Conservation (phyloP, 169 alveolate genomes). For the Plasmodium coatneyi region DNA sequence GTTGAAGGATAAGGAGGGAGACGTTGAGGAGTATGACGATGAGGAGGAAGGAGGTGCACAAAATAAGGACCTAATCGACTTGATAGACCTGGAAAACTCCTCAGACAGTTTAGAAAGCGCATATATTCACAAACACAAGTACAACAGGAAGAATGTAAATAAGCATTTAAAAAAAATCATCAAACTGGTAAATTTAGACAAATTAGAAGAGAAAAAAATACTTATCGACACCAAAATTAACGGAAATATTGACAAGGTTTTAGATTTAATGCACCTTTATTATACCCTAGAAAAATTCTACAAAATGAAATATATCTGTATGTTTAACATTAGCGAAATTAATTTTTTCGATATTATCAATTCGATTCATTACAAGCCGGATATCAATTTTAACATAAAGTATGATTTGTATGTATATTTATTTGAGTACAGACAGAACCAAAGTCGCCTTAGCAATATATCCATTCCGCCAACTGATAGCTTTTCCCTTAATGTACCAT, state of each 20-base stretch:
- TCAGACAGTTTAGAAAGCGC: constrained; percentile 76
- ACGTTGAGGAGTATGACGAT: background rate
- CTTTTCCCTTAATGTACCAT: constrained; percentile 9
- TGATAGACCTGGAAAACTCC: constrained; percentile 38
- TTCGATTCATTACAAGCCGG: constrained; percentile 61
- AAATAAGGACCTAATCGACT: constrained; percentile 38
- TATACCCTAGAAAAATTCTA: constrained; percentile 68
- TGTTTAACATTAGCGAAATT: constrained; percentile 38
- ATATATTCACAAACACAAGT: constrained; percentile 72
- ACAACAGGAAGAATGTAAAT: constrained; percentile 61
- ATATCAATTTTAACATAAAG: constrained; percentile 55
- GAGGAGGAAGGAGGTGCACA: background rate
- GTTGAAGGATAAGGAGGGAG: constrained; percentile 23
- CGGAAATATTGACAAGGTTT: constrained; percentile 19
- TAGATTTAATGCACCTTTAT: constrained; percentile 69
- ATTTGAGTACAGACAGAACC: constrained; percentile 33
- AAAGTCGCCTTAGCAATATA: constrained; percentile 4
- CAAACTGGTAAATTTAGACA: constrained; percentile 37
- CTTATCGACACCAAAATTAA: constrained; percentile 60
- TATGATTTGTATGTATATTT: constrained; percentile 63
- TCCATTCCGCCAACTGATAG: constrained; percentile 15
- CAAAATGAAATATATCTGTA: constrained; percentile 66
- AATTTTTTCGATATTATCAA: constrained; percentile 36
- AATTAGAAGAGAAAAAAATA: constrained; percentile 57
- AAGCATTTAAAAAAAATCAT: constrained; percentile 41